Conservation (phyloP, 169 alveolate species). For the Theileria orientalis region DNA sequence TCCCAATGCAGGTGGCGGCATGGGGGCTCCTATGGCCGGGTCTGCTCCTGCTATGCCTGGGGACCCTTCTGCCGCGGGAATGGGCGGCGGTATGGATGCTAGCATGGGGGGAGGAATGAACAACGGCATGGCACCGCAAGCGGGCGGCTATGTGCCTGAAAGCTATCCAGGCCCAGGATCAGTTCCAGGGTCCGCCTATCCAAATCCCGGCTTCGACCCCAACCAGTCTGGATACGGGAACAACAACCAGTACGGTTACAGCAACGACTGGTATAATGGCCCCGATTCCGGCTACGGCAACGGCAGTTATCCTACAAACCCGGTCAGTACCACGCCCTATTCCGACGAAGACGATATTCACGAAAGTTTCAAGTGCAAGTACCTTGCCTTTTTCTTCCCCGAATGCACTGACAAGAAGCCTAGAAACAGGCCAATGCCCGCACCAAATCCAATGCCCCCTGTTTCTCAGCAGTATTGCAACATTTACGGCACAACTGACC, state of each 20-base stretch:
- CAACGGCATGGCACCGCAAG: not conserved
- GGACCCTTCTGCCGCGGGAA: too few relatives aligned
- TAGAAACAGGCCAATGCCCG: not conserved
- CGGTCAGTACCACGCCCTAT: too few relatives aligned
- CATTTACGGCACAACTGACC: constrained; percentile 33
- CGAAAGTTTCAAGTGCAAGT: constrained; percentile 11
- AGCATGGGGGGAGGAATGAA: not conserved
- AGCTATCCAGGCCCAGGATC: not conserved
- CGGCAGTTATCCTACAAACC: too few relatives aligned
- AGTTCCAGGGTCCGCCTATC: not conserved
- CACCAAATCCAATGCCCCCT: constrained; percentile 15
- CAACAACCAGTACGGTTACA: not conserved
- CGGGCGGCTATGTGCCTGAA: not conserved
- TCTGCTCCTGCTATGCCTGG: too few relatives aligned
- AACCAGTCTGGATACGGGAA: not conserved
- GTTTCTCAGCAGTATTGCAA: constrained; percentile 31
- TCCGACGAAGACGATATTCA: not conserved
- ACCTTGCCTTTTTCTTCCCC: constrained; percentile 12
- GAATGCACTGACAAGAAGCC: not conserved
- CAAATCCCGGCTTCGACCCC: not conserved
- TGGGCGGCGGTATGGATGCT: too few relatives aligned
- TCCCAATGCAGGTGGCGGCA: not conserved
- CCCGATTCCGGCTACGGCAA: not conserved
- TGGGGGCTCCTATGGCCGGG: not conserved
- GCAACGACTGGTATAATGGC: too few relatives aligned